These are phyloP conservation scores for Cubamyces lactineus DNA, from an alignment of 768 basidiomycete genomes.

Conservation along the genomic window DNA sequence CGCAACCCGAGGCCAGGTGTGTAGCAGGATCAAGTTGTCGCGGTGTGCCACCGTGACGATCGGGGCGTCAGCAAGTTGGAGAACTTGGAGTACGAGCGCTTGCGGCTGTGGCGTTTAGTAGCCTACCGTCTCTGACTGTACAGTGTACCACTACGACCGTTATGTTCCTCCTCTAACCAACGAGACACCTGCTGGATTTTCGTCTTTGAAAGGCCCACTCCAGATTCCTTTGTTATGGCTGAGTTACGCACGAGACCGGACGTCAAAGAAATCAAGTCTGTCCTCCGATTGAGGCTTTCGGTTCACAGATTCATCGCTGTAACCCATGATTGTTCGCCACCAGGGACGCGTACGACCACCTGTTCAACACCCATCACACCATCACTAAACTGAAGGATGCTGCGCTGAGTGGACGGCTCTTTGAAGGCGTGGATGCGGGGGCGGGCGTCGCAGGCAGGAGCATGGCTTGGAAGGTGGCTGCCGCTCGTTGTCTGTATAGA, in stretches of 20 bases:
- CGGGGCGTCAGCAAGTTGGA: too few species aligned
- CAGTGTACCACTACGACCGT: too few species aligned
- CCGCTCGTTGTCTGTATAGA: constrained; percentile 18
- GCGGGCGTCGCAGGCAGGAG: constrained; percentile 73
- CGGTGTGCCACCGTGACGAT: too few species aligned
- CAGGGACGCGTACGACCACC: constrained; percentile 47
- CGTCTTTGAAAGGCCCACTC: not conserved
- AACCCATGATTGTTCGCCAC: constrained; percentile 28
- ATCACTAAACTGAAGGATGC: constrained; percentile 71
- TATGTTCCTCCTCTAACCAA: not conserved
- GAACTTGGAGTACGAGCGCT: too few species aligned
- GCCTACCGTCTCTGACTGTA: too few species aligned
- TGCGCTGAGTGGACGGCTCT: constrained; percentile 62
- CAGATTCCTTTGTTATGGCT: constrained; percentile 17
- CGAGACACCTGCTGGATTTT: not conserved
- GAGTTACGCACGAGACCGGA: constrained; percentile 32
- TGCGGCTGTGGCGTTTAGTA: too few species aligned
- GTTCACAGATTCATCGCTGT: constrained; percentile 30
- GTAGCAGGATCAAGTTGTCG: too few species aligned
- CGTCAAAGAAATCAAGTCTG: constrained; percentile 39
- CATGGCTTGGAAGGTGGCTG: constrained; percentile 79
- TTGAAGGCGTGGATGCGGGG: constrained; percentile 44
- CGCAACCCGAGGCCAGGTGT: too few species aligned
- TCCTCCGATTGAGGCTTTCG: constrained; percentile 34
- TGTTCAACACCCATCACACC: constrained; percentile 56